Evolutionary conservation across 176 grass and related monocot species (phyloP), one percentile per base, ranked within the genome.

Genomic region (Eremochloa ophiuroides): DNA sequence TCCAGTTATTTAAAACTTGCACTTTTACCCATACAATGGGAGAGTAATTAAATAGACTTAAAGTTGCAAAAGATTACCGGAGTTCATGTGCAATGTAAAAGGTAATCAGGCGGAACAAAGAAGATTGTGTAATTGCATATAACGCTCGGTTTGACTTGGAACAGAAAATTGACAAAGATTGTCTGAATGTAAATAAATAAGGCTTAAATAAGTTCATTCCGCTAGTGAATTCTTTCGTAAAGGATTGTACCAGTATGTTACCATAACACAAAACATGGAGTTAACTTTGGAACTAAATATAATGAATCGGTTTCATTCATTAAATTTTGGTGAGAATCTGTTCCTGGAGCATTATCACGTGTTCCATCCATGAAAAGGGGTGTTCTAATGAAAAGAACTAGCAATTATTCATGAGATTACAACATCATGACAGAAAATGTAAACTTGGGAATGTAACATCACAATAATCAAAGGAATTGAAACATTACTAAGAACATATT

Each of bases 71-170:
- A 8, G 14, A 60, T 29, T n/a, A 83, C 22, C 17, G 16, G 39
- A 66, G 53, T 64, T 71, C 63, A 56, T 72, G 34, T 39, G 18
- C 22, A 77, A 59, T 64, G 33, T 42, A 26, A 82, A 82, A 77
- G 44, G 50, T n/a, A 40, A 50, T 69, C 31, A 76, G 8, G 30
- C 34, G 22, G 47, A 74, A 76, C 39, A 81, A 75, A 81, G n/a
- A 12, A 44, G 29, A 60, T 71, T 14, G 2, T 20, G n/a, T 18
- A 50, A 48, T 48, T 51, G 22, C 58, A 38, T 7, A 50, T 74
- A 48, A 74, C n/a, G 26, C 31, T 75, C 18, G 0, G 25, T 64
- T 50, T 64, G 41, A 74, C 70, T 66, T 31, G 16, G 74, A 50
- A n/a, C 11, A 73, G 16, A 43, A 58, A 8, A 65, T 63, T 41